Base-by-base conservation (phyloP, 805 yeast genomes). In the Candida succiphila region DNA sequence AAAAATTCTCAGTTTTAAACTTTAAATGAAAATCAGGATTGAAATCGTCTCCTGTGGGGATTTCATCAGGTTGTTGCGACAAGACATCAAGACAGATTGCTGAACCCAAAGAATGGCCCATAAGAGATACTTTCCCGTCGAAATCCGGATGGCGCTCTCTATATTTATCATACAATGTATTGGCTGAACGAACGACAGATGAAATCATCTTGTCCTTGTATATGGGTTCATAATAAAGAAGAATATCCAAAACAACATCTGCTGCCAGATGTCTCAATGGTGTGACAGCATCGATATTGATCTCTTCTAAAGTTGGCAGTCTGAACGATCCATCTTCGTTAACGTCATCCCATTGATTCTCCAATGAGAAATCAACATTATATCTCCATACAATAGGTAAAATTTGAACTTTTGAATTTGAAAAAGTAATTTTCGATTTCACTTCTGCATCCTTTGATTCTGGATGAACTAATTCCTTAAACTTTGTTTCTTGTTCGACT, bases 331-430 rank as follows among this genome's bases (percentile, higher is more conserved):
- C 65, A 44, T 63, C 50, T 22, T 51, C 44, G 23, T 61, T 62
- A 2, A 45, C 42, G 4, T 58, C 57, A 4, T 58, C 58, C 18
- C 60, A 54, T 1, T 60, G 56, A 34, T 62, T 59, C 12, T 65
- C 63, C 5, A 77, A 67, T 17, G 64, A 59, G 49, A 82, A 81
- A 17, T 75, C 78, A 28, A 82, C 69, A 33, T 72, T 74, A 47
- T 85, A 83, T 42, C 98, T 67, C 98, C 98, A 89, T 5, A 89
- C 67, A 8, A 89, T 81, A 0, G 98, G 98, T 13, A 89, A 61
- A 0, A 86, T 86, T 56, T 89, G 97, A 20, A 84, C 68, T 25
- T 73, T 67, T 43, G 78, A 75, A 43, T 79, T 76, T 2, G 41
- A 41, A 24, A 27, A 40, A 35, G 45, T 38, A 6, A 40, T 46